Percentiles rank a stretch among this genome's conserved stretches.
Evolutionary conservation across 2,329 filamentous ascomycete species (phyloP).

Genomic region (Scopulariopsis brevicaulis): DNA sequence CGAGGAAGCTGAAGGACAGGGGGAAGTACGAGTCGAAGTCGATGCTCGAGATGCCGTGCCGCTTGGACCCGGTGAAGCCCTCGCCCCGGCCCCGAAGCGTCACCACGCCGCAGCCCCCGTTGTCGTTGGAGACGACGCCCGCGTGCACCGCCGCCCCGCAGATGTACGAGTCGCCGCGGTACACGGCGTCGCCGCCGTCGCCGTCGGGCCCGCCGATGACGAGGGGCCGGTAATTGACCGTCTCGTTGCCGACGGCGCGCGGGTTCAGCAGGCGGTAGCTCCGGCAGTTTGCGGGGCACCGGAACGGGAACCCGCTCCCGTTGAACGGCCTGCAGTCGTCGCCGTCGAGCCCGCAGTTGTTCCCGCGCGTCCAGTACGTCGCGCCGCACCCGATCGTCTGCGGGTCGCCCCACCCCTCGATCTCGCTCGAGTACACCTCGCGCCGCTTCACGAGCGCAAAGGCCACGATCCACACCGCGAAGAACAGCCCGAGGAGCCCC

Average conservation of each 20-base stretch:
- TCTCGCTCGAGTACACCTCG: constrained; percentile 46
- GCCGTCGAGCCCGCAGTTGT: constrained; percentile 64
- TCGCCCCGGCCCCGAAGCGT: constrained; percentile 57
- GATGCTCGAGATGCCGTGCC: constrained; percentile 66
- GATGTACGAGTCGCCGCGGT: constrained; percentile 83
- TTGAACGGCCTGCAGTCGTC: constrained; percentile 65
- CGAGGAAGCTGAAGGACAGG: constrained; percentile 68
- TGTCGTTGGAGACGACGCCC: constrained; percentile 58
- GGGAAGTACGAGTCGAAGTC: constrained; percentile 85
- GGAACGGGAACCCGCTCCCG: constrained; percentile 58
- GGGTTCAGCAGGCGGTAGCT: constrained; percentile 57
- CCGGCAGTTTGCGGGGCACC: constrained; percentile 63
- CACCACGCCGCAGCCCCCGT: constrained; percentile 75
- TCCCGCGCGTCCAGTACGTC: constrained; percentile 60
- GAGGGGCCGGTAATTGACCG: constrained; percentile 52
- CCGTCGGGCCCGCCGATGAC: constrained; percentile 53
- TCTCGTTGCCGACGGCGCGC: constrained; percentile 61
- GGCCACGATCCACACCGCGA: constrained; percentile 55
- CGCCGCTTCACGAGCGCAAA: constrained; percentile 59
- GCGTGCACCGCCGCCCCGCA: constrained; percentile 79
- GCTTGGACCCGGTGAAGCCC: constrained; percentile 50
- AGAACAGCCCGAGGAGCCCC: constrained; percentile 46
- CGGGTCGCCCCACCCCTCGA: constrained; percentile 57
- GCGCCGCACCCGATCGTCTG: constrained; percentile 54
- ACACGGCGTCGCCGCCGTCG: constrained; percentile 42